These are phyloP conservation scores for Exophiala viscosa DNA, from an alignment of 2,329 filamentous ascomycete genomes.

Conservation along the genomic window DNA sequence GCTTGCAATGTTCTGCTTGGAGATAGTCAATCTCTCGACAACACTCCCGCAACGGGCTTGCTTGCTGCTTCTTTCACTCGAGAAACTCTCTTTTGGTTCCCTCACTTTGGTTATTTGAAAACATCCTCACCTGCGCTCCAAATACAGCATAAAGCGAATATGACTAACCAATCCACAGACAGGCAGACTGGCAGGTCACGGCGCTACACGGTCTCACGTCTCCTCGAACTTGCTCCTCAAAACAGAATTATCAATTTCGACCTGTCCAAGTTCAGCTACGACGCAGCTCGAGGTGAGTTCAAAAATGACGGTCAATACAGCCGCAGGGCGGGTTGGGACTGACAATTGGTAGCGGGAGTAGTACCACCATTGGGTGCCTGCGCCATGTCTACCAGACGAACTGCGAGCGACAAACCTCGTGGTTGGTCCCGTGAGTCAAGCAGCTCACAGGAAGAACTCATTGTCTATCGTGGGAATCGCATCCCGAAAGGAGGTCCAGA, in stretches of 20 bases:
- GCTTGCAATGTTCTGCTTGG: background rate
- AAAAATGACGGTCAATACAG: background rate
- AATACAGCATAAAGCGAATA: constrained; percentile 14
- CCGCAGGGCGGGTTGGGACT: constrained; percentile 1
- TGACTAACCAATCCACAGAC: constrained; percentile 26
- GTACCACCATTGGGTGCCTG: constrained; percentile 27
- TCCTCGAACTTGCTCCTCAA: constrained; percentile 25
- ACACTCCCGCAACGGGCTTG: constrained; percentile 4
- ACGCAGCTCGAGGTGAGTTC: constrained; percentile 27
- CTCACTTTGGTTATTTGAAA: constrained; percentile 18
- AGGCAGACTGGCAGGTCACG: constrained; percentile 14
- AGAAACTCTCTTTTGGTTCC: constrained; percentile 18
- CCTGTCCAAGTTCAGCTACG: constrained; percentile 29
- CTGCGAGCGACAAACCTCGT: constrained; percentile 20
- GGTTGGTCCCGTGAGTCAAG: constrained; percentile 22
- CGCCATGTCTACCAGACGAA: constrained; percentile 23
- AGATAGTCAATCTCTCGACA: constrained; percentile 1
- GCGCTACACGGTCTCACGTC: constrained; percentile 22
- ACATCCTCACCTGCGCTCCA: constrained; percentile 8
- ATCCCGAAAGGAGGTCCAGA: constrained; percentile 15
- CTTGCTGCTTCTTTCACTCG: constrained; percentile 8
- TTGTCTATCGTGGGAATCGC: constrained; percentile 19
- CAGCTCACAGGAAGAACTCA: constrained; percentile 22
- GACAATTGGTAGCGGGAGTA: constrained; percentile 25
- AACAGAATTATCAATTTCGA: constrained; percentile 21